A percentile compares a stretch with the other conserved stretches of the same genome.
These are phyloP conservation scores for Lecanosticta acicola DNA, from an alignment of 2,329 filamentous ascomycete genomes.

Conservation along the genomic window DNA sequence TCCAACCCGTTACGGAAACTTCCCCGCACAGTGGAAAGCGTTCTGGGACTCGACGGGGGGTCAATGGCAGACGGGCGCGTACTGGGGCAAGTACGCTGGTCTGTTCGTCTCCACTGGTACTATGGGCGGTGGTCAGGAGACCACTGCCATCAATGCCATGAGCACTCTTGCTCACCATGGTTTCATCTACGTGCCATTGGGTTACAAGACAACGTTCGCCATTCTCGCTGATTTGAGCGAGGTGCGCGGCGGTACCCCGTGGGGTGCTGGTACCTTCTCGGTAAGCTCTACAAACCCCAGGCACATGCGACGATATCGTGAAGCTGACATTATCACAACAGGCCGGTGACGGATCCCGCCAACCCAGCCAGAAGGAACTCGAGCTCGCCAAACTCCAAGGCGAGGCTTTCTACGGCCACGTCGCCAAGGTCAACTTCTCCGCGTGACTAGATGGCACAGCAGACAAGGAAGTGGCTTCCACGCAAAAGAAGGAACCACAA, in stretches of 20 bases:
- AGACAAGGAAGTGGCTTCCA: slow-evolving; percentile 24
- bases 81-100: slow-evolving; percentile 76
- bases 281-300: slow-evolving; percentile 10
- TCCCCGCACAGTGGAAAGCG: slow-evolving; percentile 89
- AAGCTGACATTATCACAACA: slow-evolving; percentile 22
- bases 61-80: slow-evolving; percentile 70
- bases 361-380: slow-evolving; percentile 70
- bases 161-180: slow-evolving; percentile 89
- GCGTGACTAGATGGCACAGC: slow-evolving; percentile 70
- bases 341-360: slow-evolving; percentile 70
- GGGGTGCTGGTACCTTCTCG: slow-evolving; percentile 91
- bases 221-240: slow-evolving; percentile 66
- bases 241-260: slow-evolving; percentile 79
- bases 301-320: too few species aligned
- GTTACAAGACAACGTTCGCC: slow-evolving; percentile 75
- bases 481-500: slow-evolving; percentile 9
- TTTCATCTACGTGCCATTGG: slow-evolving; percentile 91
- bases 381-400: slow-evolving; percentile 77
- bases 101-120: slow-evolving; percentile 85
- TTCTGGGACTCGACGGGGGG: slow-evolving; percentile 76
- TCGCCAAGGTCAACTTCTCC: slow-evolving; percentile 62
- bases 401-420: slow-evolving; percentile 71
- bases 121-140: slow-evolving; percentile 86
- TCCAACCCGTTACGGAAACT: slow-evolving; percentile 94
- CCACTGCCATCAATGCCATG: slow-evolving; percentile 72